Conservation (phyloP, 164 flowering plant genomes). For the Litsea cubeba region DNA sequence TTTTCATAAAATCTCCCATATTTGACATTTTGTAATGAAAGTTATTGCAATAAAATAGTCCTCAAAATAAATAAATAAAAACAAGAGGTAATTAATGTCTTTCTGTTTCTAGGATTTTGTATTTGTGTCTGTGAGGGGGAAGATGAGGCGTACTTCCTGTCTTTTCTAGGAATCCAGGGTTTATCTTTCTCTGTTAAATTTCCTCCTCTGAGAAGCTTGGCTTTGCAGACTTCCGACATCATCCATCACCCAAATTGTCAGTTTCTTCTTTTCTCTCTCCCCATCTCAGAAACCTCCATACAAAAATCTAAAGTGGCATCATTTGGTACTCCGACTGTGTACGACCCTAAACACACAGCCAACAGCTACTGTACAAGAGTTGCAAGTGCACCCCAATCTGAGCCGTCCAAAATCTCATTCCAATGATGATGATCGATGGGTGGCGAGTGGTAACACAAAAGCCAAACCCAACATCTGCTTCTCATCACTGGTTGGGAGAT, state of each 20-base stretch:
- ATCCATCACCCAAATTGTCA: not conserved
- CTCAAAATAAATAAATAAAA: too few species aligned
- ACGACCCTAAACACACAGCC: not conserved
- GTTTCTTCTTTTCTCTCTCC: constrained; percentile 1
- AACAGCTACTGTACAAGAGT: not conserved
- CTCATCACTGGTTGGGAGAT: not conserved
- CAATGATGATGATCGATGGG: not conserved
- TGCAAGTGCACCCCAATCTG: not conserved
- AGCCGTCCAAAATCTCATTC: not conserved
- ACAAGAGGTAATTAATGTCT: not conserved
- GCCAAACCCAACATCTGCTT: not conserved
- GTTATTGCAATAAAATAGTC: not conserved
- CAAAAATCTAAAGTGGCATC: not conserved
- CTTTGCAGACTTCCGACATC: not conserved
- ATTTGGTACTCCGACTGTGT: not conserved
- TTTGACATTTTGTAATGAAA: too few species aligned
- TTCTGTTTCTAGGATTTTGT: not conserved
- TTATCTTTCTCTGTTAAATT: not conserved
- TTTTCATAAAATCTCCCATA: too few species aligned
- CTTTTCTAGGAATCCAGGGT: not conserved
- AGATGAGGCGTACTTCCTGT: not conserved
- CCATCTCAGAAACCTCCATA: not conserved
- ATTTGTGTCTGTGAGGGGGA: not conserved
- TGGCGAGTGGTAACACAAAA: not conserved
- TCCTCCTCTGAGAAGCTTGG: not conserved